A percentile compares a stretch with the other conserved stretches of the same genome.
Evolutionary conservation across 805 yeast genomes (phyloP).

Genomic region (Danielia reshetovae): DNA sequence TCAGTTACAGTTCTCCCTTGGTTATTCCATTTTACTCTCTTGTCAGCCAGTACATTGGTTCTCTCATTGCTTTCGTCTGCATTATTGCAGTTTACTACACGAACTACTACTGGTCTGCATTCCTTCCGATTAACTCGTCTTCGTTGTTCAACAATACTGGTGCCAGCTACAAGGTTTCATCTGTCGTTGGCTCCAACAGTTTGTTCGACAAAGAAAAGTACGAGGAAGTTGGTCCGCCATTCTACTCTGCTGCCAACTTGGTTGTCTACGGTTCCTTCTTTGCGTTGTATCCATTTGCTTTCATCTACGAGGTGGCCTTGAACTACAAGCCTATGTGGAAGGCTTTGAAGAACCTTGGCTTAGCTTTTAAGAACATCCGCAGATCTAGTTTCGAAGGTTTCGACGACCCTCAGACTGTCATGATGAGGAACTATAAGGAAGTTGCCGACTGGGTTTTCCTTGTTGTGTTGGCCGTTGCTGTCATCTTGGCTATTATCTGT

Average conservation of each 20-base stretch:
- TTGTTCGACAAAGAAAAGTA: conserved; percentile 17
- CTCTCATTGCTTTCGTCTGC: conserved; percentile 19
- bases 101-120: conserved; percentile 27
- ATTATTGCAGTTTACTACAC: conserved; percentile 27
- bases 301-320: conserved; percentile 17
- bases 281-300: conserved; percentile 23
- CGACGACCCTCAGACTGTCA: conserved; percentile 28
- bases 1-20: conserved; percentile 28
- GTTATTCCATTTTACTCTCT: conserved; percentile 28
- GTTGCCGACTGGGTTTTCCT: conserved; percentile 32
- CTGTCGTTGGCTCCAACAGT: conserved; percentile 11
- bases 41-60: conserved; percentile 21
- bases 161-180: conserved; percentile 16
- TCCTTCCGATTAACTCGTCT: conserved; percentile 23
- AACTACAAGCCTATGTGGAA: conserved; percentile 7
- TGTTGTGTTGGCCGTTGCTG: conserved; percentile 21
- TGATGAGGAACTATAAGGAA: conserved; percentile 32
- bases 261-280: conserved; percentile 21
- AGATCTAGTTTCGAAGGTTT: conserved; percentile 28
- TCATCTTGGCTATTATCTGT: conserved; percentile 31
- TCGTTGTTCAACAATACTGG: conserved; percentile 26
- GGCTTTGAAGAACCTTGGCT: conserved; percentile 11
- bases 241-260: conserved; percentile 21
- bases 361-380: conserved; percentile 13
- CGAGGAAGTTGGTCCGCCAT: conserved; percentile 19